These are phyloP conservation scores for Candida nemodendra DNA, from an alignment of 805 yeast species.

Conservation along the genomic window DNA sequence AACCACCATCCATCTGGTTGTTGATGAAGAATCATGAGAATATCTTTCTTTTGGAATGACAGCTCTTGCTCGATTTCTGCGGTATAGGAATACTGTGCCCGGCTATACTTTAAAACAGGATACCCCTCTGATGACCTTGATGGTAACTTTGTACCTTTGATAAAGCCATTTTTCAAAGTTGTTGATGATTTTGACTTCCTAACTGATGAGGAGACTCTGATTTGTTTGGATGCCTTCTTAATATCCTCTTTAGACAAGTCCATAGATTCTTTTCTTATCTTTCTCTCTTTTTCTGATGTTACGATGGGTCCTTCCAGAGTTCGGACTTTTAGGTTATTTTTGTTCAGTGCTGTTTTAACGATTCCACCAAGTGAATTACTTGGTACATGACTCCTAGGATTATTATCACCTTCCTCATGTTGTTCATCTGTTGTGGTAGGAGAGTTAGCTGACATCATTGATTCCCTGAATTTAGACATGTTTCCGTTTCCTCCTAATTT, in stretches of 20 bases:
- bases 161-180: conserved; percentile 21
- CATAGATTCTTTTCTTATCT: not conserved
- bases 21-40: conserved; percentile 49
- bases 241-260: not conserved
- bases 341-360: conserved; percentile 7
- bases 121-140: conserved; percentile 50
- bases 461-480: conserved; percentile 37
- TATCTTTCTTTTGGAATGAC: conserved; percentile 56
- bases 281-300: too few species aligned
- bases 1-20: conserved; percentile 81
- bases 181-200: conserved; percentile 33
- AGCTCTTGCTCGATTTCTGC: conserved; percentile 63
- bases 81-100: conserved; percentile 56
- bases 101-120: conserved; percentile 49
- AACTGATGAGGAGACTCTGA: conserved; percentile 14
- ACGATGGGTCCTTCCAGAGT: conserved; percentile 1
- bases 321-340: not conserved
- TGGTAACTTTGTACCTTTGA: conserved; percentile 39
- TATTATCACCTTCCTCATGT: not conserved
- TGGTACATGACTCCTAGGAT: not conserved
- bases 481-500: conserved; percentile 43
- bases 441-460: conserved; percentile 24
- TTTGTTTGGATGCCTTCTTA: not conserved
- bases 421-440: not conserved
- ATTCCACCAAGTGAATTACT: conserved; percentile 11